Conservation (phyloP, 441 rosid species). For the Raphanus hybrid region DNA sequence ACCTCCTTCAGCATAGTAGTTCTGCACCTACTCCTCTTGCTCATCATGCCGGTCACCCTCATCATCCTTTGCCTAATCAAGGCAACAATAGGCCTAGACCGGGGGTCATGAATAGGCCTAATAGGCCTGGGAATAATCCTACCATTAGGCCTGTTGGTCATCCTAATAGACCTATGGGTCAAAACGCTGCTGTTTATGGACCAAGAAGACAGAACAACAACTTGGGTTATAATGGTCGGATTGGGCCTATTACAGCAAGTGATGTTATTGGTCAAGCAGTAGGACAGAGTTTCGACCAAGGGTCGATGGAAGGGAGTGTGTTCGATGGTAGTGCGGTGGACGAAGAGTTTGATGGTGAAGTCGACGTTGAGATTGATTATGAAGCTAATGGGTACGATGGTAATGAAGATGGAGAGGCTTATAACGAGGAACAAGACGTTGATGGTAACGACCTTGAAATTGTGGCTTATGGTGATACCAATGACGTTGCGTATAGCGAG, state of each 20-base stretch:
- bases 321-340: conserved; percentile 17
- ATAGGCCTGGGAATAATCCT: neutral
- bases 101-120: neutral
- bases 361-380: conserved; percentile 25
- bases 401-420: conserved; percentile 13
- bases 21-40: conserved; percentile 31
- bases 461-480: conserved; percentile 23
- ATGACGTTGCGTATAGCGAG: conserved; percentile 25
- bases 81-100: conserved; percentile 2
- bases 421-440: conserved; percentile 4
- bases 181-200: conserved; percentile 2
- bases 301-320: conserved; percentile 19
- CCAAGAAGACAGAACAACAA: conserved; percentile 29
- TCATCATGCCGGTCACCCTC: conserved; percentile 8
- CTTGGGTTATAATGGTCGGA: conserved; percentile 4
- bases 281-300: conserved; percentile 35
- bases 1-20: conserved; percentile 36
- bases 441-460: conserved; percentile 20
- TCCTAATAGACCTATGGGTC: neutral
- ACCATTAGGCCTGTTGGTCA: neutral
- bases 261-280: conserved; percentile 6
- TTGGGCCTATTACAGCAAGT: conserved; percentile 1
- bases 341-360: conserved; percentile 26
- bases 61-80: conserved; percentile 22
- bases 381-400: conserved; percentile 28